Base-by-base conservation (phyloP, 2,329 filamentous ascomycete genomes). In the Onygenales sp. region DNA sequence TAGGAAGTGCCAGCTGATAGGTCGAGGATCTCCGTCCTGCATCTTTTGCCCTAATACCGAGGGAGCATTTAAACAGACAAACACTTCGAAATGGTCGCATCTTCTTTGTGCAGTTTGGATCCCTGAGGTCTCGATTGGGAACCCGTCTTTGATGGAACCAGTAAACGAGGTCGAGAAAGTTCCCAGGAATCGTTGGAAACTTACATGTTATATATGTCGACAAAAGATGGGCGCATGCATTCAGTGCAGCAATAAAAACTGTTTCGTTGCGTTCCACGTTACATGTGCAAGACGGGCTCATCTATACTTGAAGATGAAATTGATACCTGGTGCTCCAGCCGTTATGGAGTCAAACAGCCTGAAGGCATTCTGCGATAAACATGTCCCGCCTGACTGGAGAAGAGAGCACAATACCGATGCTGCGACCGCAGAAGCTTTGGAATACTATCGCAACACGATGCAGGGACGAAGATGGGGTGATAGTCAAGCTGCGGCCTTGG, bases 21-120 rank as follows among this genome's bases (percentile, higher is more conserved):
- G 93, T 46, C 85, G 91, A 61, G 91, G 91, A 47, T 86, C 92
- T 62, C 90, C 91, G 61, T 94, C 89, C 10, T 98, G 93, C 74
- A 95, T 98, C 58, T 98, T 98, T 74, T 98, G 93, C 65, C 93
- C 93, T 1, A 97, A 97, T 66, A 93, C 88, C 1, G 93, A 97
- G 62, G 93, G 93, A 11, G 93, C 93, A 2, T 98, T 98, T 76
- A 98, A 98, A 69, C 93, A 97, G 71, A 97, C 93, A 1, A 96
- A 90, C 59, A 87, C 88, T 2, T 90, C 91, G 2, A 93, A 95
- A 72, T 98, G 93, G 93, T 88, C 92, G 31, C 93, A 98, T 77
- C 74, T 98, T 9, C 81, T 98, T 7, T 98, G 93, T 66, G 89
- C 93, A 34, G 93, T 97, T 75, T 98, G 93, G 93, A 96, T 98